phyloP scores from a whole-genome alignment of 495 filamentous ascomycete species.

The Apodospora peruviana region DNA sequence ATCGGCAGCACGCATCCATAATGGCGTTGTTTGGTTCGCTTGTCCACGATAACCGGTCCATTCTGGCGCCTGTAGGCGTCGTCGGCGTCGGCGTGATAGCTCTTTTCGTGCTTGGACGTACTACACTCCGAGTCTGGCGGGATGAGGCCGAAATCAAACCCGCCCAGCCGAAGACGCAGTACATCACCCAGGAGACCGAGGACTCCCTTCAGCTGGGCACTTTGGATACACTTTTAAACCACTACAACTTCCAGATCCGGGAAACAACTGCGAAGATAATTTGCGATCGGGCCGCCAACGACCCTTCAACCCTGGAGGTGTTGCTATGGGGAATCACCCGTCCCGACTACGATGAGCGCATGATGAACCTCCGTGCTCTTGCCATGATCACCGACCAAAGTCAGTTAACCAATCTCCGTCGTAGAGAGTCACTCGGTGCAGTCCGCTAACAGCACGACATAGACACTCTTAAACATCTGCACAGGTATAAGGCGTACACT shows the following conservation, averaged over 20 bases:
- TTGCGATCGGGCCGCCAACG: slow-evolving; percentile 46
- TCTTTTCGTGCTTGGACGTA: slow-evolving; percentile 32
- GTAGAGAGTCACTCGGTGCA: no score
- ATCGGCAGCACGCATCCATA: no score
- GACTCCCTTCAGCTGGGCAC: slow-evolving; percentile 45
- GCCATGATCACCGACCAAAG: slow-evolving; percentile 27
- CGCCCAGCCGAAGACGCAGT: slow-evolving; percentile 47
- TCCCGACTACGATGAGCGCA: slow-evolving; percentile 43
- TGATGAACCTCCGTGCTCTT: slow-evolving; percentile 43
- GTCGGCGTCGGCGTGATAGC: slow-evolving; percentile 27
- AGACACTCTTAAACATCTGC: slow-evolving; percentile 27
- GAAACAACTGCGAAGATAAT: slow-evolving; percentile 48
- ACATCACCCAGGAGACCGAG: slow-evolving; percentile 57
- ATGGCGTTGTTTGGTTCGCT: slow-evolving; percentile 31
- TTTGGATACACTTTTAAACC: slow-evolving; percentile 44
- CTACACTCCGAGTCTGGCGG: slow-evolving; percentile 37
- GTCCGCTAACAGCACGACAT: neutral
- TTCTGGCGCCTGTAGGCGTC: slow-evolving; percentile 35
- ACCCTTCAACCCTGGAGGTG: slow-evolving; percentile 32
- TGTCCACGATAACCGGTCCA: slow-evolving; percentile 36
- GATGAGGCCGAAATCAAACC: slow-evolving; percentile 43
- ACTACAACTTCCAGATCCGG: slow-evolving; percentile 48
- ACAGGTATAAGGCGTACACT: slow-evolving; percentile 39
- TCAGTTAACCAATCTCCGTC: slow-evolving; percentile 13
- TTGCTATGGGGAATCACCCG: slow-evolving; percentile 47